Percentiles rank a stretch among this genome's conserved stretches.
These are phyloP conservation scores for Akanthomyces uredinophilus DNA, from an alignment of 2,329 filamentous ascomycete genomes.

Conservation along the genomic window DNA sequence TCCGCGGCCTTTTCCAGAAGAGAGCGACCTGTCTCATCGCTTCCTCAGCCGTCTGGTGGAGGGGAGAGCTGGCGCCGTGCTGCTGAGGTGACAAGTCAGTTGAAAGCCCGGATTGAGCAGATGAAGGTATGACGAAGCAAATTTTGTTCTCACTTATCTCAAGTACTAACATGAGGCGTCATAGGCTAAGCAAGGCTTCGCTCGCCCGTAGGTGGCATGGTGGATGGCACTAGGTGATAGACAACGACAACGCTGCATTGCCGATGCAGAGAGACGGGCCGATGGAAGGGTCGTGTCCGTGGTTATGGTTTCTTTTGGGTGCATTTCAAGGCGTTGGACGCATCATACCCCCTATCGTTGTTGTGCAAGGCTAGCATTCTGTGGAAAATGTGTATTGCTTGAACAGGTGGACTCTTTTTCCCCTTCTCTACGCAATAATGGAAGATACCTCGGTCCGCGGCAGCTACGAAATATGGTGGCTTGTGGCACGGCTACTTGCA, in stretches of 20 bases:
- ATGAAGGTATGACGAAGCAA: slow-evolving; percentile 66
- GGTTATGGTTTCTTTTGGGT: slow-evolving; percentile 9
- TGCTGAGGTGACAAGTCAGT: slow-evolving; percentile 92
- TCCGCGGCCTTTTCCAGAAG: slow-evolving; percentile 22
- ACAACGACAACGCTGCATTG: not conserved
- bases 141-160: not conserved
- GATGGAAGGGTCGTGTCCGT: not conserved
- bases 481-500: not conserved
- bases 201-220: slow-evolving; percentile 23
- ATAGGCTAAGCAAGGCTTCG: slow-evolving; percentile 28
- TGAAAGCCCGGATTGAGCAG: slow-evolving; percentile 96
- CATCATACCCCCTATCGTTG: slow-evolving; percentile 11
- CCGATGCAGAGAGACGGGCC: not conserved
- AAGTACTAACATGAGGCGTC: not conserved
- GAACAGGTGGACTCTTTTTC: not conserved
- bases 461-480: not conserved
- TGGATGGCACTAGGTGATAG: not conserved
- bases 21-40: slow-evolving; percentile 31
- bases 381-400: not conserved
- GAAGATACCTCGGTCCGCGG: not conserved
- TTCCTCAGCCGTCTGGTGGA: slow-evolving; percentile 31
- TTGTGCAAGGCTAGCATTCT: slow-evolving; percentile 1
- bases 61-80: slow-evolving; percentile 92
- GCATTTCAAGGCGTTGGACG: slow-evolving; percentile 16
- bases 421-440: not conserved